These are phyloP conservation scores for Blastocystis sp. DNA, from an alignment of 352 stramenopile genomes.

Conservation along the genomic window DNA sequence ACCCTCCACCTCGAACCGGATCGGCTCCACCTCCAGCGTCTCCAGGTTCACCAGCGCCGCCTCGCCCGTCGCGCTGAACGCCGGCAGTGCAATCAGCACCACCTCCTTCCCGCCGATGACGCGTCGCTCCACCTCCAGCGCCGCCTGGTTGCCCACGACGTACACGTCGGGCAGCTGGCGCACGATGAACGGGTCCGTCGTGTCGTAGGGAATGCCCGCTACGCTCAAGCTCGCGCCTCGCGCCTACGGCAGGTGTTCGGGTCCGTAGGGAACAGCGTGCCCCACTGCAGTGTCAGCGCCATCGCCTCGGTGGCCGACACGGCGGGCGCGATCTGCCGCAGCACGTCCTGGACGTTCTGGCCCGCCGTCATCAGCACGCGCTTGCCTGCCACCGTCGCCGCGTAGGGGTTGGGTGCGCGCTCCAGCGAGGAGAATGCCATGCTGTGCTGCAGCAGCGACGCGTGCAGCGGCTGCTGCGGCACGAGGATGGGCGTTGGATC, in stretches of 20 bases:
- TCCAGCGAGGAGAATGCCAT: conserved; percentile 39
- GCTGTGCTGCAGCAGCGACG: conserved; percentile 9
- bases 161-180: conserved; percentile 47
- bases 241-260: conserved; percentile 63
- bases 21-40: neutral
- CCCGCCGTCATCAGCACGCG: conserved; percentile 27
- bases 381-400: neutral
- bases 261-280: conserved; percentile 31
- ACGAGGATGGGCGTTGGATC: conserved; percentile 24
- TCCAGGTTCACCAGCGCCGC: conserved; percentile 23
- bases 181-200: conserved; percentile 44
- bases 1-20: conserved; percentile 27
- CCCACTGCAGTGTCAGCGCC: conserved; percentile 45
- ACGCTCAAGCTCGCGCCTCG: neutral
- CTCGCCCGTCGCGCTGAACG: conserved; percentile 11
- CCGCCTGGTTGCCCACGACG: conserved; percentile 47
- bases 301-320: conserved; percentile 10
- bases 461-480: conserved; percentile 49
- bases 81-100: conserved; percentile 17
- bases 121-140: conserved; percentile 21
- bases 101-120: conserved; percentile 28
- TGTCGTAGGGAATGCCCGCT: conserved; percentile 42
- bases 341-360: conserved; percentile 40
- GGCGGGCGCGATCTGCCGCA: neutral
- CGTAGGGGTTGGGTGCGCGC: conserved; percentile 26